Evolutionary conservation across 2,329 filamentous ascomycete species (phyloP).

Genomic region (Colletotrichum destructivum): DNA sequence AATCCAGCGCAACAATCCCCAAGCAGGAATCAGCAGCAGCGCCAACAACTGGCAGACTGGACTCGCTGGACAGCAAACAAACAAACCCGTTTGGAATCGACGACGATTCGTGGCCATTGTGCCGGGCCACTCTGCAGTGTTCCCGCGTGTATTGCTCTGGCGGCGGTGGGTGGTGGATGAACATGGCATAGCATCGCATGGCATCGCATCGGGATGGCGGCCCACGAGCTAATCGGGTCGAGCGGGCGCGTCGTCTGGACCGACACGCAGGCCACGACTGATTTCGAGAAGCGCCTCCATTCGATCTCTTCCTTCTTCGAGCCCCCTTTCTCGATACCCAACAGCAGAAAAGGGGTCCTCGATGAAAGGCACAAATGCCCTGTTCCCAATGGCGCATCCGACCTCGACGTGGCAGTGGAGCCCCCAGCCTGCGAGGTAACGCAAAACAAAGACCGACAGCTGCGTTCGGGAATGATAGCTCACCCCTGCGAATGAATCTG

Average conservation of each 20-base stretch:
- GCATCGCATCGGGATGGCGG: conserved; percentile 28
- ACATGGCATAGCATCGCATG: conserved; percentile 22
- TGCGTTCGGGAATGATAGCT: conserved; percentile 37
- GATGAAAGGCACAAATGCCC: conserved; percentile 9
- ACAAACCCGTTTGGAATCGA: not conserved
- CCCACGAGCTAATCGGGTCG: conserved; percentile 40
- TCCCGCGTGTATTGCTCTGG: conserved; percentile 21
- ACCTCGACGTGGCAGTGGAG: conserved; percentile 42
- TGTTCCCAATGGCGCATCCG: conserved; percentile 12
- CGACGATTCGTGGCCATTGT: conserved; percentile 8
- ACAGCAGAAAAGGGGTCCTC: conserved; percentile 24
- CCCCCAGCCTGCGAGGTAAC: conserved; percentile 35
- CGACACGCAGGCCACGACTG: conserved; percentile 35
- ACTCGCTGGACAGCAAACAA: not conserved
- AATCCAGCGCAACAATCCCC: conserved; percentile 32
- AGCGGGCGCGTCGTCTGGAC: conserved; percentile 27
- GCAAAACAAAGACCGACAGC: conserved; percentile 39
- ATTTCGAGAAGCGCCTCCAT: conserved; percentile 1
- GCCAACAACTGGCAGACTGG: not conserved
- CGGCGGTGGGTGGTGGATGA: conserved; percentile 7
- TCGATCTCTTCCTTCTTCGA: conserved; percentile 1
- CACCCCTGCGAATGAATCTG: conserved; percentile 36
- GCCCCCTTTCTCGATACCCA: conserved; percentile 1
- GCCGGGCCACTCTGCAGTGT: conserved; percentile 20
- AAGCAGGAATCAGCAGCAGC: conserved; percentile 12